Evolutionary conservation across 2,329 filamentous ascomycete species (phyloP), one percentile per base, ranked within the genome.

Genomic region (Pseudophaeomoniella oleicola): DNA sequence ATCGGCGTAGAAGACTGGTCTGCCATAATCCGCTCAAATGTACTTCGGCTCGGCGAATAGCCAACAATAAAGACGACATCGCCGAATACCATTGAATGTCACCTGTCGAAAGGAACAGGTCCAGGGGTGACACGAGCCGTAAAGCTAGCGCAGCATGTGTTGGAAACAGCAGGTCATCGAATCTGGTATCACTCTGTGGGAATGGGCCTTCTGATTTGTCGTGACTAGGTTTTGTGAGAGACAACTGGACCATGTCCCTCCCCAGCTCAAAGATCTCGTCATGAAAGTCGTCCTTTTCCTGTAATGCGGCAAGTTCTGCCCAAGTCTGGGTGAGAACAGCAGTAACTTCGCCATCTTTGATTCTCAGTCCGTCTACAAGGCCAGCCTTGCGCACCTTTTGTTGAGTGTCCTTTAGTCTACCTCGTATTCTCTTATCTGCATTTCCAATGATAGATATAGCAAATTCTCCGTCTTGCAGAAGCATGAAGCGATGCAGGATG

Each of bases 381-480:
- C 46, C 46, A 11, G 39, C 37, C 32, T 46, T 48, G 29, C 46
- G 33, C 5, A 45, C 39, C 3, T 46, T 44, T 15, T 37, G 36
- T 5, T 19, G 14, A 3, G 68, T 64, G 40, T 75, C 72, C 18
- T 54, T 46, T 2, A 54, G 45, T 35, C 84, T 75, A 44, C 73
- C 77, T n/a, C 75, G 71, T 16, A 90, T 71, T 46, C 77, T 80
- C 37, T 80, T 74, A 46, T 94, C 85, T 1, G 88, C 85, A 59
- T 94, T 83, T 22, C 79, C 73, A 1, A 92, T 84, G 16, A 98
- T 60, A 0, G 81, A 79, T 58, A 90, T 77, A 14, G 87, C 85
- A 54, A 98, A 98, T 54, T 96, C 90, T 36, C 88, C 88, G 19
- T 84, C 73, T 1, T 81, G 80, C 0, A 98, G 68, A 2, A 98